These are phyloP conservation scores for Saccharomycopsis phalli DNA, from an alignment of 1,139 yeast species.

Conservation along the genomic window DNA sequence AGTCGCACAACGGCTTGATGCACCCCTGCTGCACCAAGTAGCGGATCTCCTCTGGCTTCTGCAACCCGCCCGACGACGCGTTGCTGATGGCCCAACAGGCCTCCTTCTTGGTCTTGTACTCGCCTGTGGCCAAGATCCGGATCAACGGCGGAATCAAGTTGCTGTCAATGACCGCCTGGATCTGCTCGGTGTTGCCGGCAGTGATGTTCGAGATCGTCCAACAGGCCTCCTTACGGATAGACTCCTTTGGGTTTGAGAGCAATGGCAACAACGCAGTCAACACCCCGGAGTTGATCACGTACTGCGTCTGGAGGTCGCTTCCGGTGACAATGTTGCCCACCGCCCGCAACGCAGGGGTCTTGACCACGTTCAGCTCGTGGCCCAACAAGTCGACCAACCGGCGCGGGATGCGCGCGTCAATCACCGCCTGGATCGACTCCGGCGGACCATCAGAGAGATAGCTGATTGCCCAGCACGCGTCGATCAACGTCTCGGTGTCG, in stretches of 20 bases:
- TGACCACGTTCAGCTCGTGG: slow-evolving; percentile 78
- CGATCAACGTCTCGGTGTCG: slow-evolving; percentile 89
- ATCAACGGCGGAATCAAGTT: slow-evolving; percentile 90
- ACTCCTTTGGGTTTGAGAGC: slow-evolving; percentile 77
- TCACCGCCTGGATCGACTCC: slow-evolving; percentile 92
- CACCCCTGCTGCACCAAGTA: slow-evolving; percentile 93
- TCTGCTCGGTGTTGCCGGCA: slow-evolving; percentile 92
- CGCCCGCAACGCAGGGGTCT: slow-evolving; percentile 95
- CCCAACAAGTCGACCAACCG: slow-evolving; percentile 83
- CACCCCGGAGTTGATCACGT: slow-evolving; percentile 89
- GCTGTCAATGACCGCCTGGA: slow-evolving; percentile 92
- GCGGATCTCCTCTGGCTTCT: slow-evolving; percentile 87
- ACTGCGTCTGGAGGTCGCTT: slow-evolving; percentile 89
- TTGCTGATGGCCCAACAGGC: slow-evolving; percentile 99
- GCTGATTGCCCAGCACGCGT: slow-evolving; percentile 98
- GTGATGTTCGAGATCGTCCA: slow-evolving; percentile 98
- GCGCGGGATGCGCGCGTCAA: slow-evolving; percentile 92
- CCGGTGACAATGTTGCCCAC: slow-evolving; percentile 98
- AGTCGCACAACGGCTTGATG: slow-evolving; percentile 93
- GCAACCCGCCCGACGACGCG: slow-evolving; percentile 92
- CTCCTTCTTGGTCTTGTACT: slow-evolving; percentile 93
- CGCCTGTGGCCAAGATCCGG: slow-evolving; percentile 72
- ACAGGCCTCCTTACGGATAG: slow-evolving; percentile 94
- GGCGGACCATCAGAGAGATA: slow-evolving; percentile 88
- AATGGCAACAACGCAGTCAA: slow-evolving; percentile 76